Base-by-base conservation (phyloP, 495 filamentous ascomycete species). In the Neurospora sublineolata region DNA sequence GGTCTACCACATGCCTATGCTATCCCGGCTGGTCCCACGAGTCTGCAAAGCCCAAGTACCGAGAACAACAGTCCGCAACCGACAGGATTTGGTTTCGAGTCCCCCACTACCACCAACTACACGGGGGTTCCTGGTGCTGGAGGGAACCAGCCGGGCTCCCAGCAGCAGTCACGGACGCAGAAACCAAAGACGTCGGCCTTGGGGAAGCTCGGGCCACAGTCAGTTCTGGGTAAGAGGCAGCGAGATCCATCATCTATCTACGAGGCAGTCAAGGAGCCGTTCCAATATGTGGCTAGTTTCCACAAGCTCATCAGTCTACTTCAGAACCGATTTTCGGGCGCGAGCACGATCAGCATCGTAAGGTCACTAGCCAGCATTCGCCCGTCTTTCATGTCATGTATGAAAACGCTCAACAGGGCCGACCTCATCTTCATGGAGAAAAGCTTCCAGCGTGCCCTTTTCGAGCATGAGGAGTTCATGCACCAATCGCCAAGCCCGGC, bases 361-460 rank as follows among this genome's bases (percentile, higher is more conserved):
- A 92, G 93, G 80, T 89, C 94, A 12, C 87, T 99, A 72, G 91
- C 93, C 10, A 91, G 90, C 52, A 96, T 97, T 74, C 91, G 95
- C 23, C 95, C 95, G 6, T 93, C 93, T 8, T 94, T 99, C 81
- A 94, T 98, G 74, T 88, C 93, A 4, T 95, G 91, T 70, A 94
- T 91, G 30, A 90, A 90, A 73, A 93, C 90, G 3, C 83, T 98
- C 41, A 93, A 92, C 71, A 84, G 88, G 37, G 88, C 94, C 76
- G 95, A 99, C 78, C 86, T 98, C 23, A 89, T 99, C 30, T 97
- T 97, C 82, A 96, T 95, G 92, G 95, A 99, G 80, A 94, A 96
- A 79, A 94, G 92, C 77, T 93, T 98, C 77, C 95, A 99, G 78
- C 91, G 95, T 44, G 94, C 92, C 1, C 85, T 99, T 14, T 92